Evolutionary conservation across 257 asterid species (phyloP).

Genomic region (Solanum sejunctum): DNA sequence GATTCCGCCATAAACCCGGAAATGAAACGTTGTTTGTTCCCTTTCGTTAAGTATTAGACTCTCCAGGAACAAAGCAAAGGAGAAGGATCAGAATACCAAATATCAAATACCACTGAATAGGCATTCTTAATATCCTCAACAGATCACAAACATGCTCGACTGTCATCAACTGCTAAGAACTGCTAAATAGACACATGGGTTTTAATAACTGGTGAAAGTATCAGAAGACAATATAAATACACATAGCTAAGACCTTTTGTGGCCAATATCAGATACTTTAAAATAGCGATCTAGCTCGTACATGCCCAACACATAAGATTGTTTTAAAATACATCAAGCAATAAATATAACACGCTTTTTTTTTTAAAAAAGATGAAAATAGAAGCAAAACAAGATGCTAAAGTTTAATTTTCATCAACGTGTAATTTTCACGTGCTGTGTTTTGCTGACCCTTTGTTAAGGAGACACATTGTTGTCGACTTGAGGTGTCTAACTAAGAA

Average conservation of each 20-base stretch:
- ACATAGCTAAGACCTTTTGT: background rate
- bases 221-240: background rate
- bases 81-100: background rate
- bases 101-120: background rate
- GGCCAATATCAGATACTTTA: background rate
- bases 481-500: background rate
- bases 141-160: background rate
- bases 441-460: background rate
- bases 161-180: background rate
- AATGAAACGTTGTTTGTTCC: no score
- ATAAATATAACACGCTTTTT: background rate
- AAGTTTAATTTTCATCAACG: background rate
- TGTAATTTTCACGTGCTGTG: background rate
- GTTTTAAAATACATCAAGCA: background rate
- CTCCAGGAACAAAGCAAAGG: no score
- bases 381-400: background rate
- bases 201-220: background rate
- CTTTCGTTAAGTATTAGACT: no score
- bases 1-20: constrained; percentile 17
- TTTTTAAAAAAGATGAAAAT: background rate
- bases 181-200: background rate
- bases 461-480: background rate
- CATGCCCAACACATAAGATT: background rate
- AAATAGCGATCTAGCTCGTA: background rate
- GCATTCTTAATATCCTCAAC: background rate